These are phyloP conservation scores for Pinus taeda DNA, from an alignment of 75 land plant genomes.

Conservation along the genomic window DNA sequence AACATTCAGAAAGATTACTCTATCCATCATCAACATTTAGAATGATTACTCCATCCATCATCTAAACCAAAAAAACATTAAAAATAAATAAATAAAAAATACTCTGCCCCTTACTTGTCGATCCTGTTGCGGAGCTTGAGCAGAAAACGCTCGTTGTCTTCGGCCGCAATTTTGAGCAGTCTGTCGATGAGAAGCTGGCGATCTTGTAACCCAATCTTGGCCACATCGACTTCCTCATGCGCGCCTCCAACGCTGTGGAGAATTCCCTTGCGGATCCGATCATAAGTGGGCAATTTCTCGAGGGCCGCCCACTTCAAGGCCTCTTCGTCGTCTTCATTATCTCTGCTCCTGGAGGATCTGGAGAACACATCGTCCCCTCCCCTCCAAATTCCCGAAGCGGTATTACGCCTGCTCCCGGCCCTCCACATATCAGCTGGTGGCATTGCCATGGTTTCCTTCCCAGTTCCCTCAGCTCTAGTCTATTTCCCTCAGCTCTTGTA, in stretches of 20 bases:
- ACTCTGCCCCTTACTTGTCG: slow-evolving; percentile 40
- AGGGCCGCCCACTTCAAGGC: too few relatives aligned
- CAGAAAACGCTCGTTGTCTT: slow-evolving; percentile 84
- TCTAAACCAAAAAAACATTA: too few relatives aligned
- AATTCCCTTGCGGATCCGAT: slow-evolving; percentile 64
- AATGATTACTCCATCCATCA: too few relatives aligned
- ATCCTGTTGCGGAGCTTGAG: slow-evolving; percentile 54
- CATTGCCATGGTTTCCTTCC: too few relatives aligned
- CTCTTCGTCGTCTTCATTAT: too few relatives aligned
- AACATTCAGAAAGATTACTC: too few relatives aligned
- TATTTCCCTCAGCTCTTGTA: too few relatives aligned
- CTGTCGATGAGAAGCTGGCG: slow-evolving; percentile 50
- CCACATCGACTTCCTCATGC: slow-evolving; percentile 51
- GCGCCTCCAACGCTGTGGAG: slow-evolving; percentile 40
- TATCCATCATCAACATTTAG: too few relatives aligned
- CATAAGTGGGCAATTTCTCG: slow-evolving; percentile 12
- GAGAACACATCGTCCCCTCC: slow-evolving; percentile 19
- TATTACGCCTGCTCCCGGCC: background rate
- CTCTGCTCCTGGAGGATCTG: too few relatives aligned
- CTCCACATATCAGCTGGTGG: background rate
- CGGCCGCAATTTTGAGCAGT: slow-evolving; percentile 54
- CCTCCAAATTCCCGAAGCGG: background rate
- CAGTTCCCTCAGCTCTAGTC: too few relatives aligned
- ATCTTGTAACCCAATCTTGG: slow-evolving; percentile 42
- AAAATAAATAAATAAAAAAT: too few relatives aligned